A percentile compares a stretch with the other conserved stretches of the same genome.
Evolutionary conservation across 1,284 basidiomycete genomes (phyloP).

Genomic region (Mycena sp.): DNA sequence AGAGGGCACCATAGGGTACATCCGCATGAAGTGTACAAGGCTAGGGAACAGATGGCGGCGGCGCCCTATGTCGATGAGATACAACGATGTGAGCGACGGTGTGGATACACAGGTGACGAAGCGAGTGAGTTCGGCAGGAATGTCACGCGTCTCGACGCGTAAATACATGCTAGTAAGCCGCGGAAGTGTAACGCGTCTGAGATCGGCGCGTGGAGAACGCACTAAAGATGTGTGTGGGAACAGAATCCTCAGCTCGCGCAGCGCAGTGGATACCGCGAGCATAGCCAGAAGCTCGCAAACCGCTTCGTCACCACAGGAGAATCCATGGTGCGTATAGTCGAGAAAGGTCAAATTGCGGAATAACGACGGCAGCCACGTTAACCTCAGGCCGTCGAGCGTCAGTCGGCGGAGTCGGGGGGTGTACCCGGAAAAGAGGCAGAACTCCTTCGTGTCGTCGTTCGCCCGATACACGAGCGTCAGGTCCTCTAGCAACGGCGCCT

Average conservation of each 20-base stretch:
- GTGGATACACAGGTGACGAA: conserved; percentile 53
- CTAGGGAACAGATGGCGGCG: conserved; percentile 34
- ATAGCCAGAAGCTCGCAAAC: conserved; percentile 58
- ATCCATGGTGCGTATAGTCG: conserved; percentile 70
- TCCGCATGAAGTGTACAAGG: conserved; percentile 47
- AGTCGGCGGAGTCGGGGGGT: conserved; percentile 63
- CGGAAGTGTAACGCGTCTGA: conserved; percentile 45
- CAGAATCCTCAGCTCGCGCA: conserved; percentile 56
- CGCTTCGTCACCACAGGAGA: conserved; percentile 56
- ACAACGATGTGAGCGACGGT: conserved; percentile 51
- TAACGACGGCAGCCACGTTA: conserved; percentile 67
- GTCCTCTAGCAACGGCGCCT: conserved; percentile 60
- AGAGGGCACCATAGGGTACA: conserved; percentile 49
- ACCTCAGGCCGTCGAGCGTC: conserved; percentile 68
- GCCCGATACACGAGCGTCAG: conserved; percentile 64
- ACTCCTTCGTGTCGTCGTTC: conserved; percentile 75
- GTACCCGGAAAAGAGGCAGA: conserved; percentile 67
- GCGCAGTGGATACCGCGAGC: conserved; percentile 53
- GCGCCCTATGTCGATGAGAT: conserved; percentile 51
- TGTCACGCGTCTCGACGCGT: conserved; percentile 53
- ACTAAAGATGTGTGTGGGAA: conserved; percentile 37
- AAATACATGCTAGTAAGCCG: conserved; percentile 53
- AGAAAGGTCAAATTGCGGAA: conserved; percentile 68
- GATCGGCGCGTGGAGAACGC: conserved; percentile 24
- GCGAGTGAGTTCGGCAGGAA: conserved; percentile 59